Percentiles rank a stretch among this genome's conserved stretches.
These are phyloP conservation scores for Circinella umbellata DNA, from an alignment of 371 early-diverging fungal genomes.

Conservation along the genomic window DNA sequence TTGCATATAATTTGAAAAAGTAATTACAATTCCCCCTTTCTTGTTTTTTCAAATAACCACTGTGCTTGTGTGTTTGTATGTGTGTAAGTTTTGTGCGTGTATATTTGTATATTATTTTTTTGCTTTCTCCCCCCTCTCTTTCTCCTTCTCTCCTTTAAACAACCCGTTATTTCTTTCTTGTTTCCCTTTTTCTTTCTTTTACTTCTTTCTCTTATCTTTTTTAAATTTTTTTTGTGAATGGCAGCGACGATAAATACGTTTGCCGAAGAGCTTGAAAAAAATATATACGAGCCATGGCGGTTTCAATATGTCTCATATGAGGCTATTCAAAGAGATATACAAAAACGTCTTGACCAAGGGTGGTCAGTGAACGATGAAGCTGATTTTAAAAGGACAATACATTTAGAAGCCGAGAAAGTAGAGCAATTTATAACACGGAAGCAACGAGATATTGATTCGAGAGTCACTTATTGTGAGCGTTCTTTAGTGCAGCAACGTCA, in stretches of 20 bases:
- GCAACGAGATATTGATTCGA: slow-evolving; percentile 86
- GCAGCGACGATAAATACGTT: slow-evolving; percentile 73
- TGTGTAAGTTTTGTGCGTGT: too few relatives aligned
- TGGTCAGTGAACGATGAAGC: slow-evolving; percentile 79
- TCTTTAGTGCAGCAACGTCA: slow-evolving; percentile 35
- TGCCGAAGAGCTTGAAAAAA: slow-evolving; percentile 74
- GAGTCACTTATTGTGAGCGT: slow-evolving; percentile 78
- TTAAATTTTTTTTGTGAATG: slow-evolving; percentile 5
- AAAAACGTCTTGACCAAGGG: slow-evolving; percentile 47
- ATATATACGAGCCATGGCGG: slow-evolving; percentile 81
- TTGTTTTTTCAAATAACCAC: too few relatives aligned
- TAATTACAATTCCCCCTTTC: too few relatives aligned
- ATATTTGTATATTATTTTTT: too few relatives aligned
- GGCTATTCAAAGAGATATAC: slow-evolving; percentile 77
- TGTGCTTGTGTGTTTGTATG: too few relatives aligned
- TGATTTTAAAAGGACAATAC: slow-evolving; percentile 81
- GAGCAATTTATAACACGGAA: slow-evolving; percentile 62
- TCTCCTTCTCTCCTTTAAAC: neutral
- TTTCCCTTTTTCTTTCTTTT: slow-evolving; percentile 4
- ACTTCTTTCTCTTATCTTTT: slow-evolving; percentile 1
- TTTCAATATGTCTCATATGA: slow-evolving; percentile 88
- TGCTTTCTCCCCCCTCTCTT: neutral
- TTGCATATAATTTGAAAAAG: too few relatives aligned
- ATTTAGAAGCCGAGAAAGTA: slow-evolving; percentile 90
- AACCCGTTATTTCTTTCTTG: neutral